These are phyloP conservation scores for Trametes meyenii DNA, from an alignment of 768 basidiomycete species.

Conservation along the genomic window DNA sequence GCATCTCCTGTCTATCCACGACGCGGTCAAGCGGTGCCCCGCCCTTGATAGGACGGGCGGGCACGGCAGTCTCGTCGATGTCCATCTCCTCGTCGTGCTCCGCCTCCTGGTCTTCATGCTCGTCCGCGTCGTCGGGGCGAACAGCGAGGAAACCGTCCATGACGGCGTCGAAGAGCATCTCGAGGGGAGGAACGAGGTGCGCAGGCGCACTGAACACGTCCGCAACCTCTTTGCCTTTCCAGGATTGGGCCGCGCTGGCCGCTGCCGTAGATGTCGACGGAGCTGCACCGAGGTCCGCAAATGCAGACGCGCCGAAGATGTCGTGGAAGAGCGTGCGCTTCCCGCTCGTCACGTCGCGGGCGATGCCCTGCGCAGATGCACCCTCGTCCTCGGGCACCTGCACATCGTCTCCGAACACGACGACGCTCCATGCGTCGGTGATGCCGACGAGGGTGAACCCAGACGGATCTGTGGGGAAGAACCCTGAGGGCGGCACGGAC, in stretches of 20 bases:
- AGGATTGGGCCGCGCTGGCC: conserved; percentile 29
- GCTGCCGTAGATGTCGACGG: conserved; percentile 25
- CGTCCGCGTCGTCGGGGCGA: conserved; percentile 27
- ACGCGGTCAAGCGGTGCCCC: conserved; percentile 36
- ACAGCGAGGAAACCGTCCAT: conserved; percentile 50
- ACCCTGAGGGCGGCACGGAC: conserved; percentile 40
- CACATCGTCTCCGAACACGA: conserved; percentile 67
- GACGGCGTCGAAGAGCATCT: conserved; percentile 68
- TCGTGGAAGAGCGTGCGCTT: conserved; percentile 81
- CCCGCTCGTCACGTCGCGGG: conserved; percentile 29
- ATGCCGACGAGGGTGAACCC: conserved; percentile 69
- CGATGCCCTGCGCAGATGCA: conserved; percentile 42
- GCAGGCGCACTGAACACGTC: conserved; percentile 68
- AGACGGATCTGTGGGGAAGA: conserved; percentile 29
- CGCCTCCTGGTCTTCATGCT: conserved; percentile 20
- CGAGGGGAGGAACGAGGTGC: conserved; percentile 76
- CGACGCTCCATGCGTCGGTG: conserved; percentile 63
- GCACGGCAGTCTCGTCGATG: conserved; percentile 28
- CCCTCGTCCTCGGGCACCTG: conserved; percentile 46
- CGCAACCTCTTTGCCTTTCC: conserved; percentile 46
- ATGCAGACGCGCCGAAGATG: conserved; percentile 83
- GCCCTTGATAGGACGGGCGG: conserved; percentile 17
- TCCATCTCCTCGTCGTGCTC: conserved; percentile 31
- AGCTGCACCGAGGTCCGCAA: conserved; percentile 39
- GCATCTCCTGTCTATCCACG: conserved; percentile 59